Evolutionary conservation across 2,329 filamentous ascomycete species (phyloP), one percentile per base, ranked within the genome.

Genomic region (Aotearoamyces nothofagi): DNA sequence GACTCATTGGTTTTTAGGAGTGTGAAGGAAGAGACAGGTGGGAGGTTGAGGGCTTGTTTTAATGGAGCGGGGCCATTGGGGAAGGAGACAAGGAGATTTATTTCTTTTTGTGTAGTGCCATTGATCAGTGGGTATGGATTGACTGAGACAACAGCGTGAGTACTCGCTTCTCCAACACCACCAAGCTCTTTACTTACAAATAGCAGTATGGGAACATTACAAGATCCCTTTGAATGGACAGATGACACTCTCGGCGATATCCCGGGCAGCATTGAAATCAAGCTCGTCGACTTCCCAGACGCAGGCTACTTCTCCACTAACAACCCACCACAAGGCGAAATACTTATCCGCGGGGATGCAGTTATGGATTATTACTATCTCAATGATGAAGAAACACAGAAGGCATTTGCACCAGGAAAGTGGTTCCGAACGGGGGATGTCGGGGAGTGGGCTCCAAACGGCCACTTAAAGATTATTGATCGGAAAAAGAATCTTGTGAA

Each of bases 401-500:
- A 74, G 42, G 59, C 76, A 2, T 67, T 83, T 38, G 73, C 73
- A 1, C 57, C 65, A 2, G 81, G 82, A 40, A 78, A 78, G 25
- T 92, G 82, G 82, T 90, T 90, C 65, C 84, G 76, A 68, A 84
- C 79, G 6, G 81, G 81, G 35, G 81, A 87, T 43, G 81, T 87
- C 45, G 80, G 80, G 44, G 77, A 87, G 52, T 86, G 75, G 49
- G 73, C 82, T 51, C 46, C 57, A 37, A 65, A 73, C 39, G 80
- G 80, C 30, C 74, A 84, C 44, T 58, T 87, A 34, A 69, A 65
- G 39, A 73, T 87, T 51, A 82, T 87, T 45, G 80, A 87, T 54
- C 77, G 80, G 50, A 86, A 86, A 72, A 87, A 87, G 71, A 87
- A 87, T 56, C 55, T 90, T 40, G 81, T 94, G 53, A 96, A 96